Conservation (phyloP, 164 flowering plant genomes). For the Pachysandra terminalis region DNA sequence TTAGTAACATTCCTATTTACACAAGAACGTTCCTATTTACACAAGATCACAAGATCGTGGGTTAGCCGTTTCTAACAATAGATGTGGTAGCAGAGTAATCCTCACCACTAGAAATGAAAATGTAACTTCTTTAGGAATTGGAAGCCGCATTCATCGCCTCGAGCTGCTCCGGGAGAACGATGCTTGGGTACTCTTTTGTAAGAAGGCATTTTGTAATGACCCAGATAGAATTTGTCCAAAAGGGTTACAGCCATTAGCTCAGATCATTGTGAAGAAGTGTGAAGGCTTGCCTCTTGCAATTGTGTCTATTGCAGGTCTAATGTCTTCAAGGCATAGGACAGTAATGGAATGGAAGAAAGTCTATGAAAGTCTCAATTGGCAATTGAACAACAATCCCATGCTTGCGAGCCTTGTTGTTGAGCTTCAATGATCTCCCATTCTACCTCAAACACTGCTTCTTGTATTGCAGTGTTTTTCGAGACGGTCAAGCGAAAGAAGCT, state of each 20-base stretch:
- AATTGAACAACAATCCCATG: constrained; percentile 24
- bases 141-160: constrained; percentile 27
- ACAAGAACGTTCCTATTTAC: too few species aligned
- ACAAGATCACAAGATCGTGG: too few species aligned
- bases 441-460: constrained; percentile 44
- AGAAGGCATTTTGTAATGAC: constrained; percentile 29
- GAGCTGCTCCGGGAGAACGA: constrained; percentile 23
- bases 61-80: too few species aligned
- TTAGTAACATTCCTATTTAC: too few species aligned
- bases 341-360: constrained; percentile 35
- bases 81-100: constrained; percentile 26
- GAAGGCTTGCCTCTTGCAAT: constrained; percentile 53
- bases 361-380: constrained; percentile 25
- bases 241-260: constrained; percentile 23
- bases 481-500: constrained; percentile 33
- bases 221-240: constrained; percentile 22
- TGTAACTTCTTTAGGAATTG: constrained; percentile 31
- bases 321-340: constrained; percentile 27
- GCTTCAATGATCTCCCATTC: constrained; percentile 39
- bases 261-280: constrained; percentile 25
- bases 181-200: constrained; percentile 43
- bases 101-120: constrained; percentile 32
- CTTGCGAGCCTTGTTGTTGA: constrained; percentile 28
- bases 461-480: constrained; percentile 38
- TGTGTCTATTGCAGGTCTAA: constrained; percentile 35